Base-by-base conservation (phyloP, 495 filamentous ascomycete species). In the Hypoxylon perforatum region DNA sequence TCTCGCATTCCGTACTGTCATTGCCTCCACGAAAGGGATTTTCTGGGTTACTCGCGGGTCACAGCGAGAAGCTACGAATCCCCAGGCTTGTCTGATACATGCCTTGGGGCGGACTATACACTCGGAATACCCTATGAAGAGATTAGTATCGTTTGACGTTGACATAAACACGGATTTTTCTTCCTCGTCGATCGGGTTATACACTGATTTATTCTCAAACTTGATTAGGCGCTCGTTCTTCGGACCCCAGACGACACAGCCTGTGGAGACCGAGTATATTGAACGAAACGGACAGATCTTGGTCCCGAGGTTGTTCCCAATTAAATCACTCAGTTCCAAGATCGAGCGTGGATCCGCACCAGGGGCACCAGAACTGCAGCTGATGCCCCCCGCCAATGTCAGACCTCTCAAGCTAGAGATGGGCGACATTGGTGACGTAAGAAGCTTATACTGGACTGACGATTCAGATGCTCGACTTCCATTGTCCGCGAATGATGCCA, bases 211-310 rank as follows among this genome's bases (percentile, higher is more conserved):
- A 54, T 84, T 84, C 12, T 73, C 84, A 17, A 79, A 77, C 11
- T 83, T 87, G 69, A 83, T 87, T 59, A 81, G 82, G 65, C 84
- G 82, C 75, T 80, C 84, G 17, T 86, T 87, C 57, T 80, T 85
- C 50, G 83, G 67, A 60, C 23, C 46, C 1, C n/a, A 52, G 7
- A 12, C 35, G 4, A 22, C 39, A 7, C 38, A 38, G 7, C 49
- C 57, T 6, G 41, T 45, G 2, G 75, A 76, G 9, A 72, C 64
- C 1, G 75, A 76, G 28, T 76, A 72, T 48, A 64, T 61, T 0
- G 73, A 75, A 10, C 25, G 44, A 6, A 50, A 50, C 1, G 70
- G 75, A 14, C 55, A 57, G 30, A 36, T 76, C 33, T 61, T 67
- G 45, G 65, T 76, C 7, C 75, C 75, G 3, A 66, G 73, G 17